Base-by-base conservation (phyloP, 2,329 filamentous ascomycete species). In the Tolypocladium pustulatum region DNA sequence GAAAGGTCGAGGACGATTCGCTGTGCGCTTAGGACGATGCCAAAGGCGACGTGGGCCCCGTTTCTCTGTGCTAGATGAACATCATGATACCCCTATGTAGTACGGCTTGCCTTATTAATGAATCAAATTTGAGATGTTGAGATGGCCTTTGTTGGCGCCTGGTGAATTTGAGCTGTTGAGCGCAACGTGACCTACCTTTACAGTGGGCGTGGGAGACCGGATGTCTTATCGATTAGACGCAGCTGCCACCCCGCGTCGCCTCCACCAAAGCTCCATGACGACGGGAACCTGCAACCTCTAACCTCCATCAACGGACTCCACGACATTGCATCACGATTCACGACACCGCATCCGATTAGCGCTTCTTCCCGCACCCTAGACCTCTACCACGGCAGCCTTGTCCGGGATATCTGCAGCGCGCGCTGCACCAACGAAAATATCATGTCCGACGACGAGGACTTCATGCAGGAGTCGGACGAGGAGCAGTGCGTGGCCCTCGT, bases 371-470 rank as follows among this genome's bases (percentile, higher is more conserved):
- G 30, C 49, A 7, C 13, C 43, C 13, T 41, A 20, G 27, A 7
- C 38, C 22, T 34, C 40, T 37, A 64, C 60, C 59, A 34, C 60
- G 62, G 64, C 62, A 34, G 37, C 13, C 3, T 8, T 53, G 13
- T 30, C 15, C 3, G 7, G 3, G 20, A 20, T 17, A 49, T 15
- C 36, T 32, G 17, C 27, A 25, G 27, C 10, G 7, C n/a, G 20
- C 4, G 37, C 49, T 36, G 54, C 40, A 27, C 20, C 9, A 30
- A 20, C 40, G 1, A 5, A 22, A 20, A 22, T 68, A 72, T 57
- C 20, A 81, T 81, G 79, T 81, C 78, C 43, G 78, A 81, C 68
- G 78, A 81, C 62, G 75, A 76, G 63, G 75, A 77, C 65, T 78
- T 78, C 55, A 78, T 78, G 75, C 75, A 78, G 63, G 74, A 78